Conservation (phyloP, 805 yeast species). For the Debaryomyces hansenii region DNA sequence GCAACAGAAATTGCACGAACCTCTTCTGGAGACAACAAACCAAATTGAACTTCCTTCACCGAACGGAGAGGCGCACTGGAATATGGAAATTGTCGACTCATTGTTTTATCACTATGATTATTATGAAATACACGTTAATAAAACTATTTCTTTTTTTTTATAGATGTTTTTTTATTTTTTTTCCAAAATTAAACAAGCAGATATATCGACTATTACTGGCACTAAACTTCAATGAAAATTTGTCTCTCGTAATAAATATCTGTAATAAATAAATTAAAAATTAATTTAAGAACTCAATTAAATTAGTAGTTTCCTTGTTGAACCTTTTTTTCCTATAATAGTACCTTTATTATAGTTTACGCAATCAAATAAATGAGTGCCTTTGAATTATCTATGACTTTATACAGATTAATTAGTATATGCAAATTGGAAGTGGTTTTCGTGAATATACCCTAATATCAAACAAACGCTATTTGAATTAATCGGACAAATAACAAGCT, state of each 20-base stretch:
- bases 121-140: not conserved
- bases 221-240: not conserved
- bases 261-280: not conserved
- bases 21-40: constrained; percentile 96
- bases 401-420: constrained; percentile 5
- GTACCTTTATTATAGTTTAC: constrained; percentile 1
- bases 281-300: not conserved
- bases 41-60: constrained; percentile 97
- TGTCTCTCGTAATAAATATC: not conserved
- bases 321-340: not conserved
- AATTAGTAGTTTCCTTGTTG: not conserved
- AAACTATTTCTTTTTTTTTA: constrained; percentile 5
- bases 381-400: constrained; percentile 4
- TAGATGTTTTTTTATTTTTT: constrained; percentile 14
- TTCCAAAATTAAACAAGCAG: not conserved
- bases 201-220: not conserved
- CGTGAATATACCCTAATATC: constrained; percentile 1
- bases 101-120: constrained; percentile 10
- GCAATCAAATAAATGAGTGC: constrained; percentile 39
- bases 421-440: constrained; percentile 6
- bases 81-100: constrained; percentile 71
- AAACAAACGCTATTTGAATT: not conserved
- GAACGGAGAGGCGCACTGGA: constrained; percentile 98
- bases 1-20: constrained; percentile 94
- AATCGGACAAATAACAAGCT: not conserved